Evolutionary conservation across 805 yeast species (phyloP).

Genomic region (Zygosaccharomyces lentus): DNA sequence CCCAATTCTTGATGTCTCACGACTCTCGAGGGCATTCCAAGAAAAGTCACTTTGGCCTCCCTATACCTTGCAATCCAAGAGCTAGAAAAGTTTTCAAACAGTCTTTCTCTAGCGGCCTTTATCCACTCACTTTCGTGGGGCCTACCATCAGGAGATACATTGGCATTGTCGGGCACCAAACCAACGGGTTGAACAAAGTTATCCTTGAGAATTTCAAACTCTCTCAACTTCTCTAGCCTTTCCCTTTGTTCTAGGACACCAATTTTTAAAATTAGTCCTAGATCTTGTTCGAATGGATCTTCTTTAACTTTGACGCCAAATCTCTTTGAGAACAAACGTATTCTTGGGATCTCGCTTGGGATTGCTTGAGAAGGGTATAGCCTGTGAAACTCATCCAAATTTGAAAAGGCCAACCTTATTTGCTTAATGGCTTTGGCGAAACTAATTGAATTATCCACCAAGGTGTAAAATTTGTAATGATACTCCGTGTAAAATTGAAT

Average conservation of each 20-base stretch:
- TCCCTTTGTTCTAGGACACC: slow-evolving; percentile 55
- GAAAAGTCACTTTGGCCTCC: slow-evolving; percentile 30
- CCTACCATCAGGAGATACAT: not conserved
- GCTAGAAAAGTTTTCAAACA: slow-evolving; percentile 37
- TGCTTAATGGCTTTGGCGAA: slow-evolving; percentile 47
- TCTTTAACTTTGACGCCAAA: slow-evolving; percentile 52
- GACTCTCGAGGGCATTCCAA: slow-evolving; percentile 28
- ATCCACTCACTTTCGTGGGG: slow-evolving; percentile 6
- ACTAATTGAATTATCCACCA: slow-evolving; percentile 48
- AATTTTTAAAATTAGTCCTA: slow-evolving; percentile 52
- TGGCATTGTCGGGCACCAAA: not conserved
- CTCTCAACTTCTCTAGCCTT: slow-evolving; percentile 40
- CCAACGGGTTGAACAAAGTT: not conserved
- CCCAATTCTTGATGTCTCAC: slow-evolving; percentile 19
- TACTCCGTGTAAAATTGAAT: slow-evolving; percentile 33
- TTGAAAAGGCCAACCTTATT: slow-evolving; percentile 40
- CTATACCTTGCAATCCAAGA: slow-evolving; percentile 39
- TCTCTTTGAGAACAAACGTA: slow-evolving; percentile 40
- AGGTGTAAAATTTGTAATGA: slow-evolving; percentile 42
- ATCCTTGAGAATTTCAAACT: slow-evolving; percentile 24
- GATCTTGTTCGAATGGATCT: slow-evolving; percentile 61
- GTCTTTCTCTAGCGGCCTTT: slow-evolving; percentile 13
- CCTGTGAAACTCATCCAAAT: slow-evolving; percentile 28
- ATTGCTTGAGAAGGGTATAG: slow-evolving; percentile 28
- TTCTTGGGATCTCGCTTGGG: slow-evolving; percentile 38